These are phyloP conservation scores for Nothomitra cinnamomea DNA, from an alignment of 2,329 filamentous ascomycete genomes.

Conservation along the genomic window DNA sequence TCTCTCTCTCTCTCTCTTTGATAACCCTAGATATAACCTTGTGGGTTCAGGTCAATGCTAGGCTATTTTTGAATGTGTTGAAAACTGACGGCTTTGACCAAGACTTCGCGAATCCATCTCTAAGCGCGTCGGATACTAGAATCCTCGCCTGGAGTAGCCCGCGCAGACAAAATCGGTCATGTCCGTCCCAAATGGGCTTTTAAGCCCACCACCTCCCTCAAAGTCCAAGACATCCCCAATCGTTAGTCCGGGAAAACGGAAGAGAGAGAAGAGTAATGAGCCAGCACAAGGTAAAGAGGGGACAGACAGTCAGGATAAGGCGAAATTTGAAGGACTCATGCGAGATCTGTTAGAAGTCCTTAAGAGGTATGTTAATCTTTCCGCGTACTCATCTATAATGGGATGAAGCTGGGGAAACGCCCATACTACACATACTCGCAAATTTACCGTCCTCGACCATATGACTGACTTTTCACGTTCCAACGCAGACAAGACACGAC, in stretches of 20 bases:
- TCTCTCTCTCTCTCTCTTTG: no score
- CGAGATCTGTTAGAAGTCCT: conserved; percentile 27
- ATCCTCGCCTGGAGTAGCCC: neutral
- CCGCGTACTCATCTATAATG: neutral
- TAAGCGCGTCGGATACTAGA: conserved; percentile 2
- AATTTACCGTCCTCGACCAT: neutral
- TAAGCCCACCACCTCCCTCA: conserved; percentile 3
- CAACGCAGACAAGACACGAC: conserved; percentile 33
- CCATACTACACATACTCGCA: neutral
- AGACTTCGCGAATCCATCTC: conserved; percentile 4
- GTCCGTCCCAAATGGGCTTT: conserved; percentile 1
- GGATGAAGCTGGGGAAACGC: neutral
- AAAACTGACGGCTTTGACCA: neutral
- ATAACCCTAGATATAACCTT: neutral
- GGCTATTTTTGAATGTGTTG: neutral
- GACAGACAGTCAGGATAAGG: conserved; percentile 3
- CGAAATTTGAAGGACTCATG: conserved; percentile 21
- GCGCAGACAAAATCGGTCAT: conserved; percentile 1
- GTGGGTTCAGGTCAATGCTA: neutral
- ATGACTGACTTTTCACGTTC: neutral
- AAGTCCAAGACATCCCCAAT: neutral
- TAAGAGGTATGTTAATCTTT: conserved; percentile 21
- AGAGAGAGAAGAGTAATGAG: conserved; percentile 2
- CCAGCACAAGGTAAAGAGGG: neutral
- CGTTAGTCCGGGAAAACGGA: conserved; percentile 5